A percentile compares a stretch with the other conserved stretches of the same genome.
Conservation (phyloP, 495 filamentous ascomycete species). For the Neurospora terricola region DNA sequence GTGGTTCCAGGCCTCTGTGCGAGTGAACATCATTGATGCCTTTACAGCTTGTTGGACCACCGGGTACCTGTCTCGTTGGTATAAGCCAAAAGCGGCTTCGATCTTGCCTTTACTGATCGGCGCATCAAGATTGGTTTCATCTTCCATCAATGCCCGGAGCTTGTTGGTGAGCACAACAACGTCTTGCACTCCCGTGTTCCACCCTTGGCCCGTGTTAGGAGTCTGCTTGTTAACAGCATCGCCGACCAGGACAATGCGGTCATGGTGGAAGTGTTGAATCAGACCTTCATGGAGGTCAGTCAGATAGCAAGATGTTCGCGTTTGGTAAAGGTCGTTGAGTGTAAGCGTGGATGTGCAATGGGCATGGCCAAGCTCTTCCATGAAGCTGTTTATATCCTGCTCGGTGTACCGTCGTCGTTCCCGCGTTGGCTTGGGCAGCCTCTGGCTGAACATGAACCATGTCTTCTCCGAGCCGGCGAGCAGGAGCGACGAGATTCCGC, state of each 20-base stretch:
- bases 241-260: slow-evolving; percentile 29
- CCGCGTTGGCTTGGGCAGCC: slow-evolving; percentile 16
- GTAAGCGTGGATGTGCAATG: slow-evolving; percentile 14
- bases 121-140: background rate
- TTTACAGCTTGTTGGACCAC: background rate
- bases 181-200: slow-evolving; percentile 27
- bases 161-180: slow-evolving; percentile 26
- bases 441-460: slow-evolving; percentile 30
- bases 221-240: slow-evolving; percentile 36
- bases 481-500: slow-evolving; percentile 17
- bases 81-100: background rate
- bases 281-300: slow-evolving; percentile 29
- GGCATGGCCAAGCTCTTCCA: slow-evolving; percentile 19
- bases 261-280: slow-evolving; percentile 24
- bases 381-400: slow-evolving; percentile 20
- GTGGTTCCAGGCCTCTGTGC: background rate
- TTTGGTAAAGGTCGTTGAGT: slow-evolving; percentile 21
- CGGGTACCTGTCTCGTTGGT: background rate
- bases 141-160: background rate
- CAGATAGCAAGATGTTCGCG: slow-evolving; percentile 11
- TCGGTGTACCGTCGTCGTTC: slow-evolving; percentile 21
- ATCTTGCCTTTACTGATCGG: background rate
- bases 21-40: background rate
- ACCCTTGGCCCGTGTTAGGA: slow-evolving; percentile 24
- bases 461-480: slow-evolving; percentile 16